A percentile compares a stretch with the other conserved stretches of the same genome.
phyloP scores from a whole-genome alignment of 1,139 yeast species.

The Kazachstania sp. region DNA sequence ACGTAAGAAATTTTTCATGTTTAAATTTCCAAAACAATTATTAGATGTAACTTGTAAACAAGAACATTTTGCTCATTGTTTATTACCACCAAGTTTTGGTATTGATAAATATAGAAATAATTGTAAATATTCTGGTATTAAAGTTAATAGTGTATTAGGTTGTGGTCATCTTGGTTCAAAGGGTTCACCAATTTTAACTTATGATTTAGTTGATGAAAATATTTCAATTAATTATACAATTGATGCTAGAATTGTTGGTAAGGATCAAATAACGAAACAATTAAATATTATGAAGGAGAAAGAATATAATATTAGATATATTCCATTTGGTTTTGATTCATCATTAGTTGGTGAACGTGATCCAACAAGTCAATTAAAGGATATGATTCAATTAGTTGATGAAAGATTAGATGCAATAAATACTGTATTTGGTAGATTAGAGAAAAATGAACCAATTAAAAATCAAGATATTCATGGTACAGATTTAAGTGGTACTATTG shows the following conservation, averaged over 20 bases:
- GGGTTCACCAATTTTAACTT: conserved; percentile 35
- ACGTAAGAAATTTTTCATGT: conserved; percentile 57
- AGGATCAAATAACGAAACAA: conserved; percentile 16
- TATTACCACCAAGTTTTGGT: conserved; percentile 63
- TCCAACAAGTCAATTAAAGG: conserved; percentile 15
- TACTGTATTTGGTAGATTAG: conserved; percentile 15
- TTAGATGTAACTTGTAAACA: conserved; percentile 53
- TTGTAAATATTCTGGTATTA: conserved; percentile 29
- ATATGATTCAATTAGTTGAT: conserved; percentile 12
- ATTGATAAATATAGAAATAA: conserved; percentile 38
- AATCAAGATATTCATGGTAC: conserved; percentile 20
- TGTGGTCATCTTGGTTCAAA: conserved; percentile 35
- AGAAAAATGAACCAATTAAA: conserved; percentile 16
- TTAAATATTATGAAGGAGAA: conserved; percentile 24
- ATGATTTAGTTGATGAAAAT: conserved; percentile 30
- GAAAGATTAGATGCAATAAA: conserved; percentile 19
- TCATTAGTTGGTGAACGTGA: conserved; percentile 13
- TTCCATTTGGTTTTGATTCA: conserved; percentile 32
- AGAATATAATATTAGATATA: conserved; percentile 30
- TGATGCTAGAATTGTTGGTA: conserved; percentile 28
- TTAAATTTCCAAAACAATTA: conserved; percentile 51
- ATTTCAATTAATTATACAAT: conserved; percentile 30
- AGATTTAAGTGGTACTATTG: conserved; percentile 19
- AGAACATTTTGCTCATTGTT: conserved; percentile 44
- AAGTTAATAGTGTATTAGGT: conserved; percentile 31